Evolutionary conservation across 345 rosid species (phyloP).

Genomic region (Cochlearia excelsa): DNA sequence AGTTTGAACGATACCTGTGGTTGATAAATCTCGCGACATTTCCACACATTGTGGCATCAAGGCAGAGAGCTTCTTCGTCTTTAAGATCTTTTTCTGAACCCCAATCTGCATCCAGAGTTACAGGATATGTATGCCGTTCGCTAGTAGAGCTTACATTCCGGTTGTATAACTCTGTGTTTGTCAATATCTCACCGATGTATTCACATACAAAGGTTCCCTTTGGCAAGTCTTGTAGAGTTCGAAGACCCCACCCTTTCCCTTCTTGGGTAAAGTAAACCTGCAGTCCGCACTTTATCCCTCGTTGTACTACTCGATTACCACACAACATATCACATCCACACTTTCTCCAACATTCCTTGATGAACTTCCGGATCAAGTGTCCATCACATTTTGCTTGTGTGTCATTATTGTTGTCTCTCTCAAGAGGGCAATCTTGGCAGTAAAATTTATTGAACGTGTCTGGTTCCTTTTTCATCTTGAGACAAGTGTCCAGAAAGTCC

Average conservation of each 20-base stretch:
- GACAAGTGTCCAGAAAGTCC: slow-evolving; percentile 51
- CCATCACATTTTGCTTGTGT: slow-evolving; percentile 68
- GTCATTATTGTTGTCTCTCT: slow-evolving; percentile 46
- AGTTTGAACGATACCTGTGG: slow-evolving; percentile 57
- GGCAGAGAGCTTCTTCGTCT: slow-evolving; percentile 86
- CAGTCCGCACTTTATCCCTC: slow-evolving; percentile 65
- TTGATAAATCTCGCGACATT: slow-evolving; percentile 92
- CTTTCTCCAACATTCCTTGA: slow-evolving; percentile 91
- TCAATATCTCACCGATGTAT: slow-evolving; percentile 80
- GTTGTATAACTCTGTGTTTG: slow-evolving; percentile 58
- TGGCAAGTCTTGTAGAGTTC: slow-evolving; percentile 70
- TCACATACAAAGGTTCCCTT: slow-evolving; percentile 91
- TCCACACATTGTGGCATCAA: slow-evolving; percentile 71
- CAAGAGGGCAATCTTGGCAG: slow-evolving; percentile 76
- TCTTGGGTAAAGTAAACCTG: slow-evolving; percentile 77
- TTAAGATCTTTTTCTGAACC: slow-evolving; percentile 47
- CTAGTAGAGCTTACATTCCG: slow-evolving; percentile 44
- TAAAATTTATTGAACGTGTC: slow-evolving; percentile 38
- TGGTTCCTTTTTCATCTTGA: slow-evolving; percentile 43
- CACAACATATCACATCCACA: slow-evolving; percentile 80
- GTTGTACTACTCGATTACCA: slow-evolving; percentile 76
- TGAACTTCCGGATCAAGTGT: slow-evolving; percentile 72
- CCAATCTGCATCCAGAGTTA: slow-evolving; percentile 84
- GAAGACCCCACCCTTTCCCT: slow-evolving; percentile 88
- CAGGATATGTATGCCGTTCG: slow-evolving; percentile 56